Conservation (phyloP, 192 early-diverging fungal genomes). For the Paraglomus brasilianum region DNA sequence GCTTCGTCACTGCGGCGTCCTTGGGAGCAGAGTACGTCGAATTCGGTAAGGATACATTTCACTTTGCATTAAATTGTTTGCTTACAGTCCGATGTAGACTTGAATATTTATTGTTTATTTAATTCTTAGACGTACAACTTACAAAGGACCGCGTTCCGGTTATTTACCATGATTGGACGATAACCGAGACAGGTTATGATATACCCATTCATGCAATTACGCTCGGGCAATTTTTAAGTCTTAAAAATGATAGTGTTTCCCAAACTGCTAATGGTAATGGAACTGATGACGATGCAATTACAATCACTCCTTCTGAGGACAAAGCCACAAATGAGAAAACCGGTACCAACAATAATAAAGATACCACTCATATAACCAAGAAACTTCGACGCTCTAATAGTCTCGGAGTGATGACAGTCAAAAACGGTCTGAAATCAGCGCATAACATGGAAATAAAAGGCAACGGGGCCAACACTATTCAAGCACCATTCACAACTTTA, state of each 20-base stretch:
- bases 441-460: conserved; percentile 60
- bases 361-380: not conserved
- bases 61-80: too few relatives aligned
- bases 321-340: not conserved
- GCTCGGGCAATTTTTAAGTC: conserved; percentile 64
- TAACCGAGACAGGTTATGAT: conserved; percentile 69
- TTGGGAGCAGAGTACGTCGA: conserved; percentile 88
- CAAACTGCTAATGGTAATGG: not conserved
- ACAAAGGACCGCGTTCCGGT: conserved; percentile 85
- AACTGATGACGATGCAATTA: not conserved
- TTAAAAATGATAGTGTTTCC: not conserved
- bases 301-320: not conserved
- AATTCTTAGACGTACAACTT: conserved; percentile 77
- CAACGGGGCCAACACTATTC: conserved; percentile 78
- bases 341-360: not conserved
- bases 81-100: too few relatives aligned
- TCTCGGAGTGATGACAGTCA: conserved; percentile 37
- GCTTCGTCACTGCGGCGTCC: conserved; percentile 79
- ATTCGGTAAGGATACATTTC: conserved; percentile 59
- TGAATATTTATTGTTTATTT: not conserved
- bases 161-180: conserved; percentile 92
- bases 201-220: conserved; percentile 68
- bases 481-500: conserved; percentile 85
- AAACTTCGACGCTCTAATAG: conserved; percentile 48
- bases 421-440: conserved; percentile 14